Base-by-base conservation (phyloP, 306 rosid species). In the Quercus aquifolioides region DNA sequence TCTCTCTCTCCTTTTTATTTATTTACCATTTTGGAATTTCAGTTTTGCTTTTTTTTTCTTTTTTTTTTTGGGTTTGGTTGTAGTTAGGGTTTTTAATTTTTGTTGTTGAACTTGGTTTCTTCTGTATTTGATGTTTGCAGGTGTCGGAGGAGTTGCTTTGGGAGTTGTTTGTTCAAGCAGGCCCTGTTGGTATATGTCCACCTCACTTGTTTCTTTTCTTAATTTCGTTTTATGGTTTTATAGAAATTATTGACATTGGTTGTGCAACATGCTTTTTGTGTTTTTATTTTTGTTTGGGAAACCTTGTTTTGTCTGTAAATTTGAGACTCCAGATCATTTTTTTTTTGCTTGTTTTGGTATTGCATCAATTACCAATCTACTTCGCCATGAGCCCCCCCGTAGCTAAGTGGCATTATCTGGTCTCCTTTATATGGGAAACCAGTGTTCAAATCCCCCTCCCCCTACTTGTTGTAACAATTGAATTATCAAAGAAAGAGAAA, bases 111-210 rank as follows among this genome's bases (percentile, higher is more conserved):
- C 55, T 69, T 54, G 31, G 26, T n/a, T 75, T 20, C 26, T 13
- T 59, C 33, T 51, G 12, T 28, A 4, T 28, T 6, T 52, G 54
- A 2, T 33, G 14, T 17, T 73, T 79, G 55, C 80, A 89, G 92
- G 76, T 86, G 64, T 56, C 85, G 12, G 92, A 88, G 77, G 92
- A 88, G 84, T 62, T 86, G 26, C 87, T 88, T 4, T 88, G 92
- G 92, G 92, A 88, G 82, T 68, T 88, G 58, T 88, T 88, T 41
- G 92, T 88, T 80, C 92, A 88, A 82, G 90, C 92, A 12, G 92
- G 92, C 5, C 92, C 92, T 13, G 92, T 88, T 56, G 92, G 92
- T 88, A 78, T 33, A 85, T 55, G 8, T 21, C 38, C 14, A 33
- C 33, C 15, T 60, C n/a, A 12, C n/a, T 10, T 55, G 49, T 55